Percentiles rank a stretch among this genome's conserved stretches.
These are phyloP conservation scores for Metschnikowia reukaufii DNA, from an alignment of 805 yeast species.

Conservation along the genomic window DNA sequence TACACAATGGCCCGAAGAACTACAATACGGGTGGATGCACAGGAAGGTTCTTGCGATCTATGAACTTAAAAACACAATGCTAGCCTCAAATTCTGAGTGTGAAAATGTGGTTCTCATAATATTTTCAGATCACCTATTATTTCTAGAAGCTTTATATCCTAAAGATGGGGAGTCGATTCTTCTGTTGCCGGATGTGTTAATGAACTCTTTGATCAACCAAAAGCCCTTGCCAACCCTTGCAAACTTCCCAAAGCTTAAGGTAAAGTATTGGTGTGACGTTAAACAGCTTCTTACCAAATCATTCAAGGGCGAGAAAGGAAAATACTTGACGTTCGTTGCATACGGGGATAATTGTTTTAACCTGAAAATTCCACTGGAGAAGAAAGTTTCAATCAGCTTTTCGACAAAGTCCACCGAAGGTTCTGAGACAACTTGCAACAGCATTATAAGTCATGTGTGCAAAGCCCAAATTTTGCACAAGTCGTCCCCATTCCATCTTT, in stretches of 20 bases:
- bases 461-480: conserved; percentile 76
- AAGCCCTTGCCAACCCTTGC: conserved; percentile 58
- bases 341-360: conserved; percentile 29
- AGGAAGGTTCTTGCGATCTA: conserved; percentile 80
- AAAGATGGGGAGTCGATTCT: conserved; percentile 43
- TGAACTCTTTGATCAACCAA: conserved; percentile 89
- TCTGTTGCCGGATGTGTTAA: conserved; percentile 71
- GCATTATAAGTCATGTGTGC: conserved; percentile 56
- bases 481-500: conserved; percentile 82
- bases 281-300: conserved; percentile 53
- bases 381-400: conserved; percentile 27
- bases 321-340: conserved; percentile 29
- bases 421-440: conserved; percentile 23
- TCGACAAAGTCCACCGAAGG: conserved; percentile 20
- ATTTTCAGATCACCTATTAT: conserved; percentile 77
- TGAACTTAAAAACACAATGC: conserved; percentile 35
- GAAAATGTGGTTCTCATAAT: conserved; percentile 59
- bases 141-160: conserved; percentile 54
- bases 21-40: conserved; percentile 86
- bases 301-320: conserved; percentile 28
- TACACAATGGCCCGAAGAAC: conserved; percentile 79
- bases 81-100: conserved; percentile 10
- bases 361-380: conserved; percentile 20
- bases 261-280: conserved; percentile 65
- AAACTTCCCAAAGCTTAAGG: conserved; percentile 64